A percentile compares a stretch with the other conserved stretches of the same genome.
phyloP scores from a whole-genome alignment of 192 early-diverging fungal species.

The Linnemannia exigua region DNA sequence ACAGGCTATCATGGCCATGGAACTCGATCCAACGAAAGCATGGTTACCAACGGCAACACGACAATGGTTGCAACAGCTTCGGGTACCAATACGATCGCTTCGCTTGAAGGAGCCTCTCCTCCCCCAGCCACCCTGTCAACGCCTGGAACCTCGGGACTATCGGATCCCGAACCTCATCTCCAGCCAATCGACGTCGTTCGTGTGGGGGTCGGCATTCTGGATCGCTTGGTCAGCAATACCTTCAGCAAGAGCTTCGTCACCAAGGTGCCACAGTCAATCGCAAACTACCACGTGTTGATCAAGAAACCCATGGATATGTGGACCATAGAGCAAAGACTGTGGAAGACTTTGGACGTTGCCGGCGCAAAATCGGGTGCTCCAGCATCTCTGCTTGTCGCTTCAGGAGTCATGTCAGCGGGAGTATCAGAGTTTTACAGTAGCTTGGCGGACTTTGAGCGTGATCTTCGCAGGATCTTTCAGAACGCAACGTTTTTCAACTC shows the following conservation, averaged over 20 bases:
- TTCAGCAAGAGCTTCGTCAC: conserved; percentile 48
- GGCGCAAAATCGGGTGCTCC: background rate
- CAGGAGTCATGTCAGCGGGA: background rate
- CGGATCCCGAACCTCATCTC: conserved; percentile 6
- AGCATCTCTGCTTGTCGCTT: background rate
- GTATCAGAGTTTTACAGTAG: conserved; percentile 46
- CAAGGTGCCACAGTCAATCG: conserved; percentile 54
- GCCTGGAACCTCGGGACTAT: background rate
- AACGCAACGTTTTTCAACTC: conserved; percentile 59
- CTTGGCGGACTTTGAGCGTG: conserved; percentile 62
- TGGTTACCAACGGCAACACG: background rate
- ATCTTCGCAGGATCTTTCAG: conserved; percentile 61
- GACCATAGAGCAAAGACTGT: conserved; percentile 67
- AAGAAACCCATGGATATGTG: conserved; percentile 67
- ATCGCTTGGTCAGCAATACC: conserved; percentile 26
- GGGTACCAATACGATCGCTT: background rate
- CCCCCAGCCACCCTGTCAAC: background rate
- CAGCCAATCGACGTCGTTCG: conserved; percentile 38
- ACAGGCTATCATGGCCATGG: background rate
- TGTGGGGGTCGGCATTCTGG: conserved; percentile 29
- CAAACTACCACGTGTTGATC: conserved; percentile 64
- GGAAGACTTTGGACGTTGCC: conserved; percentile 43
- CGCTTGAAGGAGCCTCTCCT: background rate
- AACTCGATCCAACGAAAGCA: conserved; percentile 4
- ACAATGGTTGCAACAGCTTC: background rate